Percentiles rank a stretch among this genome's conserved stretches.
These are phyloP conservation scores for Pestalotiopsis sp. DNA, from an alignment of 2,329 filamentous ascomycete species.

Conservation along the genomic window DNA sequence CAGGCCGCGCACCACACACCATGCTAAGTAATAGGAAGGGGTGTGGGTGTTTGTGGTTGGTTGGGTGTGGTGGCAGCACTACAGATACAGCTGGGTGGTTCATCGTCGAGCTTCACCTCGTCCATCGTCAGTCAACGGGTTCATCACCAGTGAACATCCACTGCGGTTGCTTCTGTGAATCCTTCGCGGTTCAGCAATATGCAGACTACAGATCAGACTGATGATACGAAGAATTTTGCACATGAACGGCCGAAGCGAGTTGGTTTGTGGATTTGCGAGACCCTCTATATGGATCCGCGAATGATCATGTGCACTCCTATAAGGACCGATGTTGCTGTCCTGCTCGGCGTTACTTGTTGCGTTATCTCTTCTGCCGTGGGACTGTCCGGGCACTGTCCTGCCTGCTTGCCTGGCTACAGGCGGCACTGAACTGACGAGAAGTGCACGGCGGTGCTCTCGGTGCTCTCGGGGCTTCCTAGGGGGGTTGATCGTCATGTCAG, in stretches of 20 bases:
- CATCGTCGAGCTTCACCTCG: neutral
- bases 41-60: neutral
- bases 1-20: neutral
- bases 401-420: neutral
- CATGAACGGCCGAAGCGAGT: neutral
- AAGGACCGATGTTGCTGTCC: conserved; percentile 7
- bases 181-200: neutral
- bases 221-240: neutral
- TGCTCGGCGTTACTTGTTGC: conserved; percentile 6
- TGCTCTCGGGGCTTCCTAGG: neutral
- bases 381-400: neutral
- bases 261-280: neutral
- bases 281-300: neutral
- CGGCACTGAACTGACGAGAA: neutral
- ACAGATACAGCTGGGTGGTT: no score
- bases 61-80: neutral
- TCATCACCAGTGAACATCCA: neutral
- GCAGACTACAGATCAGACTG: neutral
- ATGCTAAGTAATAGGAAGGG: neutral
- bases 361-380: neutral
- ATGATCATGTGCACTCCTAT: conserved; percentile 10
- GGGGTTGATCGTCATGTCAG: neutral
- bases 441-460: neutral
- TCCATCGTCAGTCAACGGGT: neutral
- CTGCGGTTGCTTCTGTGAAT: neutral